These are phyloP conservation scores for Aspergillus brunneoviolaceus DNA, from an alignment of 2,329 filamentous ascomycete genomes.

Conservation along the genomic window DNA sequence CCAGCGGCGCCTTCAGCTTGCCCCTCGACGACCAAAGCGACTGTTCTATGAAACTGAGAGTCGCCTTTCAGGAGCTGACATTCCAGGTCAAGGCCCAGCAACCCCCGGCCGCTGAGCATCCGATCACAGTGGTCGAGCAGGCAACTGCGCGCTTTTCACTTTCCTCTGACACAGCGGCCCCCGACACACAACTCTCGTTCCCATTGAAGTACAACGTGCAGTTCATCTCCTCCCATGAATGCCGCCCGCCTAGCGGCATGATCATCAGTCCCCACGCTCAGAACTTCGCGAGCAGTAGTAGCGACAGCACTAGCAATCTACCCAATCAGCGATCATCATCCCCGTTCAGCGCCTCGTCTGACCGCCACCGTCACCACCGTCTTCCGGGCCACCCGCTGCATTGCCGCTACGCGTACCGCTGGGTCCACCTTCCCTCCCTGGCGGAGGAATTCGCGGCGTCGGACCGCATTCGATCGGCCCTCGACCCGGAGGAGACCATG, in stretches of 20 bases:
- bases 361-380: conserved; percentile 22
- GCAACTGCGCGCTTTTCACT: conserved; percentile 31
- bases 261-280: conserved; percentile 12
- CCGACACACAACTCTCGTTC: conserved; percentile 28
- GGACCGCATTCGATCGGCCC: conserved; percentile 1
- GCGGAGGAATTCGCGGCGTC: conserved; percentile 12
- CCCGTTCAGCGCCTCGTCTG: conserved; percentile 6
- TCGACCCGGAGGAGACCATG: conserved; percentile 25
- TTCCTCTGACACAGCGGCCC: conserved; percentile 10
- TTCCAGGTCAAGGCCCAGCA: conserved; percentile 24
- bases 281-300: background rate
- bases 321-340: background rate
- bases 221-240: conserved; percentile 57
- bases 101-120: conserved; percentile 12
- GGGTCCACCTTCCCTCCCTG: conserved; percentile 30
- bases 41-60: conserved; percentile 11
- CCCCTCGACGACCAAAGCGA: conserved; percentile 32
- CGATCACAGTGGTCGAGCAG: conserved; percentile 23
- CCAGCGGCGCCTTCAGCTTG: conserved; percentile 39
- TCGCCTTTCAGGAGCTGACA: conserved; percentile 26
- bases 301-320: background rate
- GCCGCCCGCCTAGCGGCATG: conserved; percentile 46
- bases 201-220: conserved; percentile 52
- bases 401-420: conserved; percentile 33
- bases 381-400: conserved; percentile 43